Evolutionary conservation across 305 asterid species (phyloP).

Genomic region (Stenogyne calaminthoides): DNA sequence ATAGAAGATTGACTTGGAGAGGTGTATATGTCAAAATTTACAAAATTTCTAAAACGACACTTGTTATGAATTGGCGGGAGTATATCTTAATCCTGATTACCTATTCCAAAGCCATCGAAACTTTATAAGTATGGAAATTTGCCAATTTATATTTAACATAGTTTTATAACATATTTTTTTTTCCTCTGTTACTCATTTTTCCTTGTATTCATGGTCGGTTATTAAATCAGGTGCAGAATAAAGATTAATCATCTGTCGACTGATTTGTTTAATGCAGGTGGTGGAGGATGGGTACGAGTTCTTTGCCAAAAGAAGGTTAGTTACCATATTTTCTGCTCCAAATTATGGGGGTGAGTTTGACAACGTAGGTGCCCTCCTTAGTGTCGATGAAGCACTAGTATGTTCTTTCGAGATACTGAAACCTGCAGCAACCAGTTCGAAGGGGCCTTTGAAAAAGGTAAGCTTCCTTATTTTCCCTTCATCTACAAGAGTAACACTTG

Average conservation of each 20-base stretch:
- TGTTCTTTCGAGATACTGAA: constrained; percentile 84
- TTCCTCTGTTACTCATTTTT: neutral
- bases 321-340: constrained; percentile 83
- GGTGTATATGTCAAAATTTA: too few species aligned
- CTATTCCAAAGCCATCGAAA: neutral
- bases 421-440: constrained; percentile 46
- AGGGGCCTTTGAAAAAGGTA: constrained; percentile 76
- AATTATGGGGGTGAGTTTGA: constrained; percentile 90
- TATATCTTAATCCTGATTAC: neutral
- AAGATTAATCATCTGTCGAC: neutral
- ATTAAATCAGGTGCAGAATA: constrained; percentile 5
- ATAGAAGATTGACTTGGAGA: too few species aligned
- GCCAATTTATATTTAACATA: neutral
- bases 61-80: too few species aligned
- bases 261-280: constrained; percentile 46
- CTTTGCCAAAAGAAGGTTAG: constrained; percentile 77
- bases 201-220: neutral
- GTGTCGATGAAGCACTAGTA: constrained; percentile 73
- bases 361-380: constrained; percentile 83
- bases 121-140: neutral
- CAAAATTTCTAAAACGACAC: too few species aligned
- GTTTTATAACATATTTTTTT: neutral
- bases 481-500: too few species aligned
- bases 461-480: neutral
- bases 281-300: constrained; percentile 94